Conservation (phyloP, 768 basidiomycete species). For the Pleurotus ostreatus region DNA sequence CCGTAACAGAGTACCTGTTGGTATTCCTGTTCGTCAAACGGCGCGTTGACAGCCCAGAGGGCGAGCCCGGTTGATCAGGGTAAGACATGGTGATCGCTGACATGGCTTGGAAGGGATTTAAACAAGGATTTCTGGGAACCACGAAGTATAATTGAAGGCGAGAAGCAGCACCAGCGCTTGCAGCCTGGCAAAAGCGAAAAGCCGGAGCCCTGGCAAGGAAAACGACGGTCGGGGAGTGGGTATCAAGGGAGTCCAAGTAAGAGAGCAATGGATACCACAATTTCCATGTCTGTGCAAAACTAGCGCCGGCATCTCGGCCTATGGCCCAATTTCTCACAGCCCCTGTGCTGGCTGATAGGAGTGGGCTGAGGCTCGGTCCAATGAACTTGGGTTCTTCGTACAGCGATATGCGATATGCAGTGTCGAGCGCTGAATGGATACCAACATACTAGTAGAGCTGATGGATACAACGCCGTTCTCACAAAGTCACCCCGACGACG, state of each 20-base stretch:
- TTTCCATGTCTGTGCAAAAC: background rate
- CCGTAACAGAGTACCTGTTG: conserved; percentile 94
- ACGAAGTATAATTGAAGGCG: conserved; percentile 13
- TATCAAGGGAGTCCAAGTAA: conserved; percentile 4
- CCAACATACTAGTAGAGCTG: no score
- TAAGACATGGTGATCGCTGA: conserved; percentile 54
- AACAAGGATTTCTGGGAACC: conserved; percentile 16
- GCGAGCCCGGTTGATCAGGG: conserved; percentile 55
- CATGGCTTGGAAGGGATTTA: conserved; percentile 20
- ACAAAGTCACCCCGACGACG: no score
- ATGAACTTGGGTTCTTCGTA: no score
- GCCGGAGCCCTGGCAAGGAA: background rate
- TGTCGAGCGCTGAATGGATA: no score
- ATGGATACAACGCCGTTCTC: no score
- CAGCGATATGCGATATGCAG: no score
- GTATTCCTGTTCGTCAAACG: conserved; percentile 89
- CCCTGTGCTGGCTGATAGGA: background rate
- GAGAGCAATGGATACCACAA: background rate
- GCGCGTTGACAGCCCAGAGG: conserved; percentile 63
- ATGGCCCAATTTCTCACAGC: background rate
- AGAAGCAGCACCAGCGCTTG: conserved; percentile 44
- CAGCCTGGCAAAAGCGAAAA: conserved; percentile 23
- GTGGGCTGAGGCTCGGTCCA: no score
- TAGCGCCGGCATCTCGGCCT: conserved; percentile 5
- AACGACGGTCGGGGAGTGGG: conserved; percentile 5